Evolutionary conservation across 495 filamentous ascomycete genomes (phyloP), one percentile per base, ranked within the genome.

Genomic region (Penicillium macrosclerotiorum): DNA sequence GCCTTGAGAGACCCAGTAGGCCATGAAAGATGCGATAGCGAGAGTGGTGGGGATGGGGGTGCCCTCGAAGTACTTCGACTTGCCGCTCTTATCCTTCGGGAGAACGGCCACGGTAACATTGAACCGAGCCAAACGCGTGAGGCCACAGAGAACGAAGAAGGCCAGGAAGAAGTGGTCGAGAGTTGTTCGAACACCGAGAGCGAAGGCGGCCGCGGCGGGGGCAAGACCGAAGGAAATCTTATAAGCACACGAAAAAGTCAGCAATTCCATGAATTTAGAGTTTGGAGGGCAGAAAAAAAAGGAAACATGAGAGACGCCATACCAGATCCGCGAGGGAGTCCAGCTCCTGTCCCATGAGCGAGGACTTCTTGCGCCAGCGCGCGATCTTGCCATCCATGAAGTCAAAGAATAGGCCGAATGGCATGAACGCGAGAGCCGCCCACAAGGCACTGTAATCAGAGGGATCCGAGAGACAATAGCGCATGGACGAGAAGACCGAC

Each of bases 361-460:
- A 91, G 49, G 88, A 89, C 80, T 96, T 97, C 67, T 88, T 84
- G 58, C 94, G 78, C 94, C 93, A 97, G 41, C 93, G 74, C 47
- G 93, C 93, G 30, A 98, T 90, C 57, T 88, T 93, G 52, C 93
- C 93, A 65, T 98, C 93, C 83, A 97, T 90, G 60, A 96, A 95
- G 64, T 98, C 93, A 67, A 98, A 98, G 73, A 96, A 96, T 3
- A 97, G 78, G 2, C 91, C 93, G 23, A 96, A 86, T 2, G 92
- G 92, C 73, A 96, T 87, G 65, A 96, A 88, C 0, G 69, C 80
- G 36, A 98, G 83, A 13, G 94, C 92, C 18, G 82, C 65, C 78
- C 84, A 97, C 20, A 96, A 69, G 53, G 86, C 78, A 12, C 67
- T 62, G 54, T 81, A 73, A 36, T 85, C 73, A 25, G 75, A 55